These are phyloP conservation scores for Dactylella cylindrospora DNA, from an alignment of 2,329 filamentous ascomycete species.

Conservation along the genomic window DNA sequence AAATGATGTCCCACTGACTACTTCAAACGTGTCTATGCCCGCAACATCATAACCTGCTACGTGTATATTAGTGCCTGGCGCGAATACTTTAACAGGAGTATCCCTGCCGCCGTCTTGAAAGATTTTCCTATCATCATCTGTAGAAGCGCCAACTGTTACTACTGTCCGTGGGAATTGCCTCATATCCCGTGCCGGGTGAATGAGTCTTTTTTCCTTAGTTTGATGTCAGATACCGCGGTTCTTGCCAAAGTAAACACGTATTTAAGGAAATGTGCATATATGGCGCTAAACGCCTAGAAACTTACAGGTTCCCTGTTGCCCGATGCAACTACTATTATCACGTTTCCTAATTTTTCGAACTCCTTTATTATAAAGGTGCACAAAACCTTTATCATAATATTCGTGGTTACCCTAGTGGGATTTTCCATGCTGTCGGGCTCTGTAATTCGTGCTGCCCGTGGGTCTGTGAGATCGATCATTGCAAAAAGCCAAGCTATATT, in stretches of 20 bases:
- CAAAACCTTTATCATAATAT: too few species aligned
- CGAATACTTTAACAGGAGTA: conserved; percentile 6
- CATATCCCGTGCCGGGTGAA: neutral
- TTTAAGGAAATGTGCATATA: neutral
- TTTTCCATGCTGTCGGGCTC: too few species aligned
- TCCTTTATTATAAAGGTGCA: neutral
- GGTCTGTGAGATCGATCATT: neutral
- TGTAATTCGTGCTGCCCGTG: too few species aligned
- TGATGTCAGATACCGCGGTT: neutral
- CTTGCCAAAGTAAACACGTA: too few species aligned
- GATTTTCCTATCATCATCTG: neutral
- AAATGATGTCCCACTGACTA: too few species aligned
- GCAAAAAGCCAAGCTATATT: neutral
- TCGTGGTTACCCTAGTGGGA: too few species aligned
- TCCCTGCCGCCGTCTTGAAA: neutral
- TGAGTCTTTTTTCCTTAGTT: too few species aligned
- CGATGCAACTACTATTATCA: neutral
- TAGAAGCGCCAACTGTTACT: neutral
- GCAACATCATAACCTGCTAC: neutral
- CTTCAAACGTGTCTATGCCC: neutral
- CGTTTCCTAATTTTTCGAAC: neutral
- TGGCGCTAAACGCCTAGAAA: neutral
- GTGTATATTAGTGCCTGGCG: conserved; percentile 4
- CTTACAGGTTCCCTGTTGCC: neutral
- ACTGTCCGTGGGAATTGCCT: neutral